phyloP scores from a whole-genome alignment of 192 early-diverging fungal genomes.

The Coemansia sp. region DNA sequence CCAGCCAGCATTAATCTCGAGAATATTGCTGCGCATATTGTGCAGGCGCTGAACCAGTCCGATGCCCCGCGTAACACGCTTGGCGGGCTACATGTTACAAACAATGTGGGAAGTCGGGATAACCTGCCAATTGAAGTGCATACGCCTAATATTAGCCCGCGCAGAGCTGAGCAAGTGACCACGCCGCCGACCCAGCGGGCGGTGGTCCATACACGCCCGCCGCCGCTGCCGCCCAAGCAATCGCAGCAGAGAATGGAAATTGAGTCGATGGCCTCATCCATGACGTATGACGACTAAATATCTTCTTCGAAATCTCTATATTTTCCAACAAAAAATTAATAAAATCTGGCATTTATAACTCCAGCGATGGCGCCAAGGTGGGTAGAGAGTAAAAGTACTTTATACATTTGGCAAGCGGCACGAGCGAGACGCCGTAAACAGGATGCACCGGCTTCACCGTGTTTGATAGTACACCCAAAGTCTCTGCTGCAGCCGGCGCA shows the following conservation, averaged over 20 bases:
- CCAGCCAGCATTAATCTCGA: constrained; percentile 33
- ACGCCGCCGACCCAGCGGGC: constrained; percentile 18
- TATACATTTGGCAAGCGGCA: constrained; percentile 29
- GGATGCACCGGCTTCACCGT: constrained; percentile 39
- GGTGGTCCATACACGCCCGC: constrained; percentile 6
- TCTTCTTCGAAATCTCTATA: neutral
- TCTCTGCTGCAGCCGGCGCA: constrained; percentile 4
- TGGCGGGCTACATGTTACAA: neutral
- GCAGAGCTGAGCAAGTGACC: constrained; percentile 17
- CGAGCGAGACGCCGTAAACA: constrained; percentile 35
- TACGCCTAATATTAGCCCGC: constrained; percentile 19
- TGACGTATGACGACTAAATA: neutral
- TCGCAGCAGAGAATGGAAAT: neutral
- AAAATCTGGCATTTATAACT: neutral
- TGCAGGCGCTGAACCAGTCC: constrained; percentile 24
- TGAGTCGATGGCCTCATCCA: neutral
- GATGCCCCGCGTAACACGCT: constrained; percentile 3
- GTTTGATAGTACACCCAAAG: constrained; percentile 28
- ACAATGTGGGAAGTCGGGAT: neutral
- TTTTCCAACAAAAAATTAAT: too few species aligned
- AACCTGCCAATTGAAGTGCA: constrained; percentile 3
- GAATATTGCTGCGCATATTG: constrained; percentile 37
- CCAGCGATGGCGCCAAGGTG: constrained; percentile 21
- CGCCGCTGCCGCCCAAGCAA: neutral
- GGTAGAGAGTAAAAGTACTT: constrained; percentile 43